phyloP scores from a whole-genome alignment of 139 green algal species.

The Picochlorum sp. region DNA sequence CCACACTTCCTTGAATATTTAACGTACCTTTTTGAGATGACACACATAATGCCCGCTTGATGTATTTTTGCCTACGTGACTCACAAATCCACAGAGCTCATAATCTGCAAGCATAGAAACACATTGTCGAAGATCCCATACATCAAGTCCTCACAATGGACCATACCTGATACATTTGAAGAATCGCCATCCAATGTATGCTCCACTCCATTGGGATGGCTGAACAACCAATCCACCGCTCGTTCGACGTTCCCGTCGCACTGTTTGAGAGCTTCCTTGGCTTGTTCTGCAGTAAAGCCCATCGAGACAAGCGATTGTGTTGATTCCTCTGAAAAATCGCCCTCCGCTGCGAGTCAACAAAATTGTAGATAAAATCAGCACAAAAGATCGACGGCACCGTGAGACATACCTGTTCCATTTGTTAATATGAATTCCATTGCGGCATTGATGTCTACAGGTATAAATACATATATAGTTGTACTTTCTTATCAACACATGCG shows the following conservation, averaged over 20 bases:
- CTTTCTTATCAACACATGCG: background rate
- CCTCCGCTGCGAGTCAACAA: background rate
- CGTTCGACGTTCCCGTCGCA: conserved; percentile 73
- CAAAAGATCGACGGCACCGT: background rate
- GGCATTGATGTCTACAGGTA: conserved; percentile 42
- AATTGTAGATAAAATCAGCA: background rate
- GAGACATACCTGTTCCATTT: conserved; percentile 39
- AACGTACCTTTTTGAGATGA: conserved; percentile 71
- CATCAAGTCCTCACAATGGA: too few relatives aligned
- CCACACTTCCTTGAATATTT: background rate
- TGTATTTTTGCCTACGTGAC: conserved; percentile 90
- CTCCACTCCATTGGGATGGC: conserved; percentile 73
- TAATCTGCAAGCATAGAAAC: conserved; percentile 49
- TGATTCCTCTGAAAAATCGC: conserved; percentile 6
- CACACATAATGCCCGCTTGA: conserved; percentile 93
- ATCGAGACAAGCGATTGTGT: conserved; percentile 1
- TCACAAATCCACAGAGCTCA: conserved; percentile 81
- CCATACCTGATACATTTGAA: too few relatives aligned
- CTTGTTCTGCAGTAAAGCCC: conserved; percentile 27
- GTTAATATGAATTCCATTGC: conserved; percentile 86
- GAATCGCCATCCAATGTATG: conserved; percentile 36
- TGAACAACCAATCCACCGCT: conserved; percentile 92
- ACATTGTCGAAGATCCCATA: too few relatives aligned
- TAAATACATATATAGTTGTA: background rate
- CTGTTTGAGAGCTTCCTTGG: conserved; percentile 48